phyloP scores from a whole-genome alignment of 371 early-diverging fungal genomes.

The Mycotypha africana region DNA sequence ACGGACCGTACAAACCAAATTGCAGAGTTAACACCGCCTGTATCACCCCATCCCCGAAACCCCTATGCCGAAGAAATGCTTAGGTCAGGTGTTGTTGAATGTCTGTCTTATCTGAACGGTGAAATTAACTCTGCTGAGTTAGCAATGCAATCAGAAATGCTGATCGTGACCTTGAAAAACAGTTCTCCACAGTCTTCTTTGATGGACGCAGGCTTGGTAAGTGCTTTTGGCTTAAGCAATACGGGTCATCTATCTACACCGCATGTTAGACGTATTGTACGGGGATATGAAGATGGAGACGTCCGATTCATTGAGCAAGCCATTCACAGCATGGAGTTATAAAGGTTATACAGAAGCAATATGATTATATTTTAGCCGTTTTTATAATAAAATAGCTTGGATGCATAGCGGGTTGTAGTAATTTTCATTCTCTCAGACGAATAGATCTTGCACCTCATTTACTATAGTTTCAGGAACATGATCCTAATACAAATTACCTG shows the following conservation, averaged over 20 bases:
- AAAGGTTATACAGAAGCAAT: no score
- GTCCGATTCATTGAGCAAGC: conserved; percentile 39
- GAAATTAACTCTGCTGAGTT: conserved; percentile 1
- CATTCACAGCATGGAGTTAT: conserved; percentile 11
- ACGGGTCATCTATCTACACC: conserved; percentile 1
- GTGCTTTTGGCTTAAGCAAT: conserved; percentile 7
- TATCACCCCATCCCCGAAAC: not conserved
- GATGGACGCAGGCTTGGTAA: not conserved
- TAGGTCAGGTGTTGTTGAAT: conserved; percentile 8
- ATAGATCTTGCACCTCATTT: no score
- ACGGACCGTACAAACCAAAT: conserved; percentile 11
- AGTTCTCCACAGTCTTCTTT: not conserved
- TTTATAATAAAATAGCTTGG: no score
- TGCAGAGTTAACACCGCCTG: conserved; percentile 8
- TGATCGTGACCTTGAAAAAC: not conserved
- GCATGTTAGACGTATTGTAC: conserved; percentile 24
- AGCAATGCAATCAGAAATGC: conserved; percentile 1
- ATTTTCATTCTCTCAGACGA: no score
- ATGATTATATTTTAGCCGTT: no score
- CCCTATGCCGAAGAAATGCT: conserved; percentile 15
- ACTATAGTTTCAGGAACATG: no score
- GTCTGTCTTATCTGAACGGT: not conserved
- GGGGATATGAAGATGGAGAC: conserved; percentile 41
- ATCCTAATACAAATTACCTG: no score
- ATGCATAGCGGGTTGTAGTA: no score